A percentile compares a stretch with the other conserved stretches of the same genome.
phyloP scores from a whole-genome alignment of 306 rosid species.

The Lathyrus aphaca region DNA sequence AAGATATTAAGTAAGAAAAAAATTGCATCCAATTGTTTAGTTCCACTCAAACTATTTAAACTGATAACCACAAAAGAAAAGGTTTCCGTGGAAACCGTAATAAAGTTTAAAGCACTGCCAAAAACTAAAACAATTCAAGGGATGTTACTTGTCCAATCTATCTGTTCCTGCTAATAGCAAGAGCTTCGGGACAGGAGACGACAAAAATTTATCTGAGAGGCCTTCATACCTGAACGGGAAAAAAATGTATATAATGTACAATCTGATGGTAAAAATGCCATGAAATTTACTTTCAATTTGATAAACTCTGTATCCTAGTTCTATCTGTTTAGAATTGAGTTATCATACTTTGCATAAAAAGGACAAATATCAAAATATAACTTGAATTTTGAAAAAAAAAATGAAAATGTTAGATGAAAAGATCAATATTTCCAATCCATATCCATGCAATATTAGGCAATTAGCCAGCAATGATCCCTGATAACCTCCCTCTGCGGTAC shows the following conservation, averaged over 20 bases:
- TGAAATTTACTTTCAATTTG: conserved; percentile 20
- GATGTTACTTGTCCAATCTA: conserved; percentile 83
- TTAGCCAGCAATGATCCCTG: conserved; percentile 12
- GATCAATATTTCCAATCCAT: conserved; percentile 6
- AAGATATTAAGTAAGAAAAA: not conserved
- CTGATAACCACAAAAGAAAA: not conserved
- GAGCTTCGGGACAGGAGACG: conserved; percentile 83
- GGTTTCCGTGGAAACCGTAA: conserved; percentile 17
- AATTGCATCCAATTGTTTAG: conserved; percentile 15
- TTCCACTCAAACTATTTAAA: conserved; percentile 28
- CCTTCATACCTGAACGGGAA: conserved; percentile 86
- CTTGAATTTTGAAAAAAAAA: not conserved
- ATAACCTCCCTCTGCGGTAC: conserved; percentile 31
- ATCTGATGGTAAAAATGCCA: conserved; percentile 1
- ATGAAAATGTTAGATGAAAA: not conserved
- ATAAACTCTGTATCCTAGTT: conserved; percentile 26
- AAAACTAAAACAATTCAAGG: conserved; percentile 29
- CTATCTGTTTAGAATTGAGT: conserved; percentile 28
- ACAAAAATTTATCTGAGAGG: conserved; percentile 86
- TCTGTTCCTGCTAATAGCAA: conserved; percentile 95
- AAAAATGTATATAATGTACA: conserved; percentile 29
- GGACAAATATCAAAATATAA: conserved; percentile 25
- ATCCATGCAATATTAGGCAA: conserved; percentile 31
- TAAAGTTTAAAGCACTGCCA: not conserved
- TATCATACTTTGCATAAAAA: conserved; percentile 26